Percentiles rank a stretch among this genome's conserved stretches.
Conservation (phyloP, 257 asterid genomes). For the Solanum medicagineum region DNA sequence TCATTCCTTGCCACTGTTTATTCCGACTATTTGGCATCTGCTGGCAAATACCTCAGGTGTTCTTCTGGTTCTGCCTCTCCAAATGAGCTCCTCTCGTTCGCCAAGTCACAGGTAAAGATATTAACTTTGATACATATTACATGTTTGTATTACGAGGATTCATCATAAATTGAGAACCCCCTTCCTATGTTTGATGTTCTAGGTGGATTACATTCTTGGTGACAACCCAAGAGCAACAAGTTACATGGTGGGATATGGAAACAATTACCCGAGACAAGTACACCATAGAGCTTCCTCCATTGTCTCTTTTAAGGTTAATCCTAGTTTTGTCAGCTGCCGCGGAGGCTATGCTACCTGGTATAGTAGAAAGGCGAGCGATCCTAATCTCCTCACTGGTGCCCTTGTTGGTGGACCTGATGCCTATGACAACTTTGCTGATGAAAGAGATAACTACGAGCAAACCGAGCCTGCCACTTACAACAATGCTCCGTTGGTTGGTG, state of each 20-base stretch:
- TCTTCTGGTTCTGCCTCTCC: constrained; percentile 49
- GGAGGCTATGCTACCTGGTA: constrained; percentile 98
- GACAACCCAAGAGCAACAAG: constrained; percentile 98
- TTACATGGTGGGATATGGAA: constrained; percentile 98
- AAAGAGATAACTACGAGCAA: constrained; percentile 91
- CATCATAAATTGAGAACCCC: background rate
- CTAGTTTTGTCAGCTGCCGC: constrained; percentile 68
- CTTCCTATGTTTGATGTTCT: background rate
- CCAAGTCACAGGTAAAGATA: constrained; percentile 68
- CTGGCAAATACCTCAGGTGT: constrained; percentile 63
- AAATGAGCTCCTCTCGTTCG: constrained; percentile 58
- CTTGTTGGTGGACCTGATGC: constrained; percentile 99
- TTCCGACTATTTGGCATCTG: constrained; percentile 78
- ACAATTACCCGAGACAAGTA: constrained; percentile 75
- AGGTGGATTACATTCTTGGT: constrained; percentile 97
- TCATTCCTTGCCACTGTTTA: constrained; percentile 77
- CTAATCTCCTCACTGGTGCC: constrained; percentile 85
- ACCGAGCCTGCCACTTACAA: constrained; percentile 98
- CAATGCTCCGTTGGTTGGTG: constrained; percentile 80
- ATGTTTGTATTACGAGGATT: background rate
- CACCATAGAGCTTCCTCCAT: constrained; percentile 96
- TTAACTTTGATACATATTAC: background rate
- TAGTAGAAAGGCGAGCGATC: constrained; percentile 64
- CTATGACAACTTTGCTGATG: constrained; percentile 88
- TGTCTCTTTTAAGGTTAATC: constrained; percentile 63